A percentile compares a stretch with the other conserved stretches of the same genome.
These are phyloP conservation scores for Termitomyces sp. DNA, from an alignment of 768 basidiomycete genomes.

Conservation along the genomic window DNA sequence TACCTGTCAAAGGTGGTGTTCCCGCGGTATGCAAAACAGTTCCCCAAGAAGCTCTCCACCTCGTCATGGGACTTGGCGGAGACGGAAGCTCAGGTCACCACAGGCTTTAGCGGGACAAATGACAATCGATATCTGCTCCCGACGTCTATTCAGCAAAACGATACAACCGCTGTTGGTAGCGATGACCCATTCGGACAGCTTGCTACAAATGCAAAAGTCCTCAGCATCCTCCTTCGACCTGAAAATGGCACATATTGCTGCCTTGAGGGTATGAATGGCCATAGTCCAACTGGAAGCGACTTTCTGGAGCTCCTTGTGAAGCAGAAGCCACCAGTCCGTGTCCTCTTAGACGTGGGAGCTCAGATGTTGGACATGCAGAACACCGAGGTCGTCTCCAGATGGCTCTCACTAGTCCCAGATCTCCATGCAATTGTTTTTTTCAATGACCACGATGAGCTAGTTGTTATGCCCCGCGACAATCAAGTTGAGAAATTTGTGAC, in stretches of 20 bases:
- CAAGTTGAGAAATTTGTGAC: constrained; percentile 37
- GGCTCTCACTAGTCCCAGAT: constrained; percentile 33
- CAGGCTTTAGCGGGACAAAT: constrained; percentile 59
- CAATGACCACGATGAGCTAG: constrained; percentile 34
- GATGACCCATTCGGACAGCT: constrained; percentile 27
- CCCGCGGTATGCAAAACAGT: constrained; percentile 49
- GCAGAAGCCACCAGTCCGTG: constrained; percentile 38
- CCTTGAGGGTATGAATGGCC: constrained; percentile 20
- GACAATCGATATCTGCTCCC: constrained; percentile 42
- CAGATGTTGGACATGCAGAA: constrained; percentile 55
- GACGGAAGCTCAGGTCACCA: constrained; percentile 31
- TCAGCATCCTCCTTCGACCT: constrained; percentile 33
- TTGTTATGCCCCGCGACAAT: constrained; percentile 36
- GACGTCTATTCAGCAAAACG: constrained; percentile 31
- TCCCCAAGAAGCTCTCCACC: constrained; percentile 44
- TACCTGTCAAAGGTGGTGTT: constrained; percentile 47
- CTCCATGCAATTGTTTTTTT: constrained; percentile 45
- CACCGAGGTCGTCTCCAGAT: constrained; percentile 34
- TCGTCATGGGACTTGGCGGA: constrained; percentile 55
- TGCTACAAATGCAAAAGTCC: constrained; percentile 48
- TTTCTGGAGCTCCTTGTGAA: constrained; percentile 32
- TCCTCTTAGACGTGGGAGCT: constrained; percentile 55
- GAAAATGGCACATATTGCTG: constrained; percentile 41
- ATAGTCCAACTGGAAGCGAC: constrained; percentile 19
- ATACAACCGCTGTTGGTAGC: neutral